Conservation (phyloP, 78 protist genomes). For the Monocercomonoides exilis region DNA sequence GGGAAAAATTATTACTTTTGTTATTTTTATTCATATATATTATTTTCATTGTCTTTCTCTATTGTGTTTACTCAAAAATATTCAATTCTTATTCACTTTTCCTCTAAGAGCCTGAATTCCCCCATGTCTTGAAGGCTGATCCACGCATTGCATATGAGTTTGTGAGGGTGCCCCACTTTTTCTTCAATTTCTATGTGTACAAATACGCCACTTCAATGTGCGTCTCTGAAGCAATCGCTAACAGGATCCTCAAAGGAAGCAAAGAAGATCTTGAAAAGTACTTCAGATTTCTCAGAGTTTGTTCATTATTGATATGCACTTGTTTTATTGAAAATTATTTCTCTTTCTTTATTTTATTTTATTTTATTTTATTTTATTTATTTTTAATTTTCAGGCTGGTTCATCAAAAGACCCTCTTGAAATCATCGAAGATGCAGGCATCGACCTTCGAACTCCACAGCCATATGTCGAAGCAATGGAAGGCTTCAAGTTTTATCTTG, state of each 20-base stretch:
- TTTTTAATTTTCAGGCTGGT: too few species aligned
- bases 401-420: constrained; percentile 2
- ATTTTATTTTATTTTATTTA: too few species aligned
- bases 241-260: neutral
- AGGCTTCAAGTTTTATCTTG: neutral
- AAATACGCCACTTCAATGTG: constrained; percentile 10
- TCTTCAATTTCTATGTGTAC: constrained; percentile 10
- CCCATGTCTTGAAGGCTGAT: neutral
- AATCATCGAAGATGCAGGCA: neutral
- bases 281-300: neutral
- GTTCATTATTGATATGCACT: too few species aligned
- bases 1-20: neutral
- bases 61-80: neutral
- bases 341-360: too few species aligned
- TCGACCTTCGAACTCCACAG: neutral
- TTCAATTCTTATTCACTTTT: neutral
- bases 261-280: neutral
- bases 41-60: neutral
- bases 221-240: neutral
- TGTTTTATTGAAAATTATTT: too few species aligned
- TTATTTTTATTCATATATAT: neutral
- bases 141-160: neutral
- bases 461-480: neutral
- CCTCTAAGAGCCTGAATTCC: too few species aligned
- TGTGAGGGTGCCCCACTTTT: neutral